Evolutionary conservation across 768 basidiomycete species (phyloP).

Genomic region (Piloderma croceum): DNA sequence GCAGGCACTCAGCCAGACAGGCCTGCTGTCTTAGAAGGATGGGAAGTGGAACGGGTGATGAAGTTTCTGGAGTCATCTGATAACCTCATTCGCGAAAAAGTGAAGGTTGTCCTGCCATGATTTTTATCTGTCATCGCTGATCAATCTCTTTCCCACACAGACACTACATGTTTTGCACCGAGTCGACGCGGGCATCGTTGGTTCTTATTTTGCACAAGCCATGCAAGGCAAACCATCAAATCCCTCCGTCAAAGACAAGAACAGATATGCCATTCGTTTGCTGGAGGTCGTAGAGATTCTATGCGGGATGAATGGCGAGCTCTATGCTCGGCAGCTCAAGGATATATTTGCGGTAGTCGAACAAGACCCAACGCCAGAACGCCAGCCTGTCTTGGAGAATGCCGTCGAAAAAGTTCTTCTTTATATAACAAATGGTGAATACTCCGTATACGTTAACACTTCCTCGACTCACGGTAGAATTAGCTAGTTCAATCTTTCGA

Average conservation of each 20-base stretch:
- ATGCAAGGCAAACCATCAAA: slow-evolving; percentile 32
- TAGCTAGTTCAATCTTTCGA: slow-evolving; percentile 38
- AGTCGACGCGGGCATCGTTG: slow-evolving; percentile 56
- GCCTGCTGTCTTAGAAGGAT: slow-evolving; percentile 54
- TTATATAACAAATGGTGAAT: slow-evolving; percentile 45
- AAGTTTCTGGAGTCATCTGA: slow-evolving; percentile 59
- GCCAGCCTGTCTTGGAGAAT: slow-evolving; percentile 44
- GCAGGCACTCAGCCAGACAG: slow-evolving; percentile 52
- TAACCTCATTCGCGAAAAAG: slow-evolving; percentile 51
- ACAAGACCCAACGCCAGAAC: slow-evolving; percentile 24
- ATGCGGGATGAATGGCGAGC: slow-evolving; percentile 45
- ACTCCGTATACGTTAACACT: background rate
- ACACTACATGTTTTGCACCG: slow-evolving; percentile 51
- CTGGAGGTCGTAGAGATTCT: slow-evolving; percentile 52
- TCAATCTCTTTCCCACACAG: slow-evolving; percentile 38
- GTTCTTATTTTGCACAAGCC: slow-evolving; percentile 45
- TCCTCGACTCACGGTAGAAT: slow-evolving; percentile 8
- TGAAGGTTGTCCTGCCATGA: no score
- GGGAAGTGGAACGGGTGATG: slow-evolving; percentile 73
- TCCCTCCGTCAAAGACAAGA: slow-evolving; percentile 30
- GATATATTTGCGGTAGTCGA: slow-evolving; percentile 36
- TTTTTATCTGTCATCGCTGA: slow-evolving; percentile 3
- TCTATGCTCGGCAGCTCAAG: slow-evolving; percentile 49
- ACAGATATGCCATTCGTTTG: slow-evolving; percentile 41
- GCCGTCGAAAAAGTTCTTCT: slow-evolving; percentile 53